Evolutionary conservation across 345 rosid genomes (phyloP), one percentile per base, ranked within the genome.

Genomic region (Eucalyptus pauciflora): DNA sequence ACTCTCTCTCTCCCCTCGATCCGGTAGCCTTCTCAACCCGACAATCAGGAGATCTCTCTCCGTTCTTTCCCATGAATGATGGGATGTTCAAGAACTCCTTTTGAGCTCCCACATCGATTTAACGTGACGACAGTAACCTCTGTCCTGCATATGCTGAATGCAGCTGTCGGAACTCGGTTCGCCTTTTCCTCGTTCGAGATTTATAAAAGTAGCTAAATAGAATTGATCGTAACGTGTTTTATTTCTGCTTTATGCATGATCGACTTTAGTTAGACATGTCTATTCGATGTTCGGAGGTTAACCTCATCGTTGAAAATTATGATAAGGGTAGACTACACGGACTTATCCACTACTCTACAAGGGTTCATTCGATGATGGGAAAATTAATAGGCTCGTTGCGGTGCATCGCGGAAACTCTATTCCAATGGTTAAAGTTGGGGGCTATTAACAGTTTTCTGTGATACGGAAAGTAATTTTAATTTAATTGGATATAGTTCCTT

Each of bases 271-370:
- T 20, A 2, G 24, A 20, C 48, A 6, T 41, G 83, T 45, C 43
- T 10, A 10, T 18, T 18, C 27, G 8, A 41, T 76, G 83, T 17
- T 37, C 14, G 4, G 83, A 76, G 27, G 46, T 2, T 37, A 20
- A 18, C 48, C 48, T 24, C 10, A 11, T 37, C 3, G 11, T 8
- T 37, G 24, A 41, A 76, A 37, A 20, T 0, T 3, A 37, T 20
- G 46, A 71, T 1, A 10, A 71, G 83, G 43, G 83, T 3, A 71
- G 37, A 37, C 8, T 6, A 27, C 15, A 37, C 7, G 14, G 7
- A 1, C 27, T 76, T 18, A 2, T 37, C 83, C 2, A 6, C 46
- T 20, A 4, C 8, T 13, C 8, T 20, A 2, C 15, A 4, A 4
- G 1, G 13, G 29, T 11, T 37, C 14, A 76, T 76, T 76, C 15